phyloP scores from a whole-genome alignment of 371 early-diverging fungal genomes.

The Blastocladiella emersonii region DNA sequence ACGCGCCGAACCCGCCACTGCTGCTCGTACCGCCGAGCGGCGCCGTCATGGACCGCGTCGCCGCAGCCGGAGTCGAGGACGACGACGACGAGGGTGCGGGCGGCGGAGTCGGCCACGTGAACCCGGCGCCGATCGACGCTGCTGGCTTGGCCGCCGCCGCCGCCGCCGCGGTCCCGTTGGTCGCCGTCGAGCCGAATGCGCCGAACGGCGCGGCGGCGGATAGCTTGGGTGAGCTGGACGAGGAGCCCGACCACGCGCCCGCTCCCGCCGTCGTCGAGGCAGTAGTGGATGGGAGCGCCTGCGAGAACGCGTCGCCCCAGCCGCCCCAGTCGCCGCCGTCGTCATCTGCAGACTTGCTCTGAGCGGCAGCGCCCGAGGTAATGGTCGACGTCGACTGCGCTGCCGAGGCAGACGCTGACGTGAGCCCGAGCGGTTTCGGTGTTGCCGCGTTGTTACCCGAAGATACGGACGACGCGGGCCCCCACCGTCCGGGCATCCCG shows the following conservation, averaged over 20 bases:
- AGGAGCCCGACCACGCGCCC: not conserved
- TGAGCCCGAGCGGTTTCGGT: not conserved
- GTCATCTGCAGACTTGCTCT: too few relatives aligned
- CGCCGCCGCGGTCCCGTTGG: not conserved
- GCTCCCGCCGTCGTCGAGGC: not conserved
- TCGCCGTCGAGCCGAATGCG: not conserved
- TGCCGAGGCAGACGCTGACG: not conserved
- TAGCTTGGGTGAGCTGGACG: too few relatives aligned
- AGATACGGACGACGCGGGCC: too few relatives aligned
- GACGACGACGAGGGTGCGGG: not conserved
- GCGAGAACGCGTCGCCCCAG: not conserved
- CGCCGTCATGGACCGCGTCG: too few relatives aligned
- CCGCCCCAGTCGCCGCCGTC: not conserved
- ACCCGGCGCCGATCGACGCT: not conserved
- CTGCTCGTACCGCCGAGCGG: not conserved
- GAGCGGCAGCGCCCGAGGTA: not conserved
- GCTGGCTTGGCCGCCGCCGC: not conserved
- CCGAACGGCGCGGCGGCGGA: not conserved
- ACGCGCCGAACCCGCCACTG: not conserved
- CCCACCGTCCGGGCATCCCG: too few relatives aligned
- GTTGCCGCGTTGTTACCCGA: not conserved
- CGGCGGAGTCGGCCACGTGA: not conserved
- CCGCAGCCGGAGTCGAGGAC: not conserved
- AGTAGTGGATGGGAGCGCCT: not conserved
- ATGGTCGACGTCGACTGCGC: not conserved